These are phyloP conservation scores for Alternaria alternata DNA, from an alignment of 2,329 filamentous ascomycete genomes.

Conservation along the genomic window DNA sequence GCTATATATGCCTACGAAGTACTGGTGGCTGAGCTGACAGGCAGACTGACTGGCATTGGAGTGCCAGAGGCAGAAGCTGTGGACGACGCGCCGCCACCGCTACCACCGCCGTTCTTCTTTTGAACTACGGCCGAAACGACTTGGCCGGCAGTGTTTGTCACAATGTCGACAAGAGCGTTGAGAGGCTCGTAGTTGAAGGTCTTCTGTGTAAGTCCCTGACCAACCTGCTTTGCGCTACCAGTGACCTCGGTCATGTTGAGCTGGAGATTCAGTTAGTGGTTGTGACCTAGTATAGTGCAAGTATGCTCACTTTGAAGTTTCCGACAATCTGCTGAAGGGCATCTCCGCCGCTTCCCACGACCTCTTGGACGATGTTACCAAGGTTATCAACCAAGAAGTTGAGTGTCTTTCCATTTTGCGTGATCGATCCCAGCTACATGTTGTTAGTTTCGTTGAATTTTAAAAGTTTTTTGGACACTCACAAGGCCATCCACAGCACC, in stretches of 20 bases:
- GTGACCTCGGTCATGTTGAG: slow-evolving; percentile 65
- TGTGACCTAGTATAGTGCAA: not conserved
- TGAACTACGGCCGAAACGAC: slow-evolving; percentile 61
- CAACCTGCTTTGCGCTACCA: slow-evolving; percentile 45
- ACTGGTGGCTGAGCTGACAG: slow-evolving; percentile 36
- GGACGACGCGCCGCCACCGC: slow-evolving; percentile 10
- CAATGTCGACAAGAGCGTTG: slow-evolving; percentile 62
- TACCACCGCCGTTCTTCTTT: slow-evolving; percentile 38
- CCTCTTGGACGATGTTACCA: slow-evolving; percentile 69
- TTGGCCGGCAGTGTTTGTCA: slow-evolving; percentile 64
- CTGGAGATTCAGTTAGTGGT: slow-evolving; percentile 12
- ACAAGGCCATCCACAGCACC: slow-evolving; percentile 65
- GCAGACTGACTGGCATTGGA: slow-evolving; percentile 43
- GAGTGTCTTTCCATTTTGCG: slow-evolving; percentile 63
- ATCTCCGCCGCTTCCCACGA: slow-evolving; percentile 57
- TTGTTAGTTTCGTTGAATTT: not conserved
- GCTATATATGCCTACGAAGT: slow-evolving; percentile 18
- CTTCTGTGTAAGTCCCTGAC: slow-evolving; percentile 58
- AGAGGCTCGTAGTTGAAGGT: slow-evolving; percentile 62
- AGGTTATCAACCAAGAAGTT: slow-evolving; percentile 68
- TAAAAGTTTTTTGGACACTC: slow-evolving; percentile 3
- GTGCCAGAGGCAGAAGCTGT: slow-evolving; percentile 31
- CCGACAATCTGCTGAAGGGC: slow-evolving; percentile 64
- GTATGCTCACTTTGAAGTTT: slow-evolving; percentile 55
- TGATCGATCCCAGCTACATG: slow-evolving; percentile 61